Evolutionary conservation across 2,329 filamentous ascomycete genomes (phyloP).

Genomic region (Simplicillium aogashimaense): DNA sequence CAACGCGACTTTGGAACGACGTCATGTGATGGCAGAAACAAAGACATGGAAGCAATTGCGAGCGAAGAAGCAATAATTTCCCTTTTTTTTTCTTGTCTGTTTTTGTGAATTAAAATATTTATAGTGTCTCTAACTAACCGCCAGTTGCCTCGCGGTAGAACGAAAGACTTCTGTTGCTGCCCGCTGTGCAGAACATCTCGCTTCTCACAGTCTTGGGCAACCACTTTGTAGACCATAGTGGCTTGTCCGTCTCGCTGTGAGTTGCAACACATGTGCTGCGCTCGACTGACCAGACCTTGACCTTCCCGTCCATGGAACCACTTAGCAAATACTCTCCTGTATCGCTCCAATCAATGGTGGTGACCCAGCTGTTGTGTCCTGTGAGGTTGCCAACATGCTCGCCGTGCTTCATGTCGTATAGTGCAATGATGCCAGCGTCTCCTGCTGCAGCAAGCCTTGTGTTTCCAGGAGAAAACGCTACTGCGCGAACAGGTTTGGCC

Average conservation of each 20-base stretch:
- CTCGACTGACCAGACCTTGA: constrained; percentile 92
- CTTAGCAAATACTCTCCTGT: constrained; percentile 87
- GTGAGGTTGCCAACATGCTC: constrained; percentile 82
- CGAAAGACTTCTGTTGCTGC: constrained; percentile 63
- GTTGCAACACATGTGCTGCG: constrained; percentile 79
- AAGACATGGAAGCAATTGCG: background rate
- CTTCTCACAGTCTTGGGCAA: constrained; percentile 60
- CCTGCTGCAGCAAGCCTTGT: constrained; percentile 82
- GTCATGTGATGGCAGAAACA: constrained; percentile 31
- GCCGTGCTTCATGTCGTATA: constrained; percentile 87
- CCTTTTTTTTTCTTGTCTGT: background rate
- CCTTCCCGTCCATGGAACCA: constrained; percentile 84
- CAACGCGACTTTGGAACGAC: constrained; percentile 41
- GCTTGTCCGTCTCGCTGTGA: constrained; percentile 80
- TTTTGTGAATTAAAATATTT: background rate
- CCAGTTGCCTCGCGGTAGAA: constrained; percentile 83
- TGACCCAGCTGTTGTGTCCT: constrained; percentile 79
- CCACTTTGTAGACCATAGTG: constrained; percentile 79
- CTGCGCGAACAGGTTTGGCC: constrained; percentile 73
- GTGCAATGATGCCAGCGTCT: constrained; percentile 76
- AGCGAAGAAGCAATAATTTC: background rate
- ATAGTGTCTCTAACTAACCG: constrained; percentile 13
- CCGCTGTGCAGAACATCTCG: constrained; percentile 69
- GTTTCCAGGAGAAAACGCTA: constrained; percentile 80
- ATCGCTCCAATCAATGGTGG: constrained; percentile 84